Evolutionary conservation across 306 rosid species (phyloP).

Genomic region (Cercis canadensis): DNA sequence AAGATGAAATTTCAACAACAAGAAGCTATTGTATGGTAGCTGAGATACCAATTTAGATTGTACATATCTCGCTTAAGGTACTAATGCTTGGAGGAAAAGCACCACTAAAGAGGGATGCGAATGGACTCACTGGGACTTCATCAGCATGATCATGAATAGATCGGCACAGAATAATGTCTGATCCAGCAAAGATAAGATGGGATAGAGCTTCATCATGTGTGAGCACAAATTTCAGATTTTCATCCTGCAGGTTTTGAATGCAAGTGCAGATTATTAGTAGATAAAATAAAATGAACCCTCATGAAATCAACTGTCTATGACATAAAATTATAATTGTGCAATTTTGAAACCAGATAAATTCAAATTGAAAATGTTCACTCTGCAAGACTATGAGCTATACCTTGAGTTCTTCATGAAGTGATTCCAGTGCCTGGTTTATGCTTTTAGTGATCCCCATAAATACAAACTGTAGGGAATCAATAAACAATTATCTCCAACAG

Average conservation of each 20-base stretch:
- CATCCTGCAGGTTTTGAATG: constrained; percentile 55
- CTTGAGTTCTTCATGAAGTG: constrained; percentile 59
- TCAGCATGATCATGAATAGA: constrained; percentile 71
- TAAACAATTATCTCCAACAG: constrained; percentile 33
- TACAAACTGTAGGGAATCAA: constrained; percentile 64
- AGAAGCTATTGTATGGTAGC: constrained; percentile 16
- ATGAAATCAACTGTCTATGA: constrained; percentile 1
- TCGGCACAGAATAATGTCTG: constrained; percentile 77
- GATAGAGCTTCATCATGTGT: constrained; percentile 55
- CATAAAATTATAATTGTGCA: no score
- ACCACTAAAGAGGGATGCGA: constrained; percentile 15
- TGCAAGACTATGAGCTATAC: constrained; percentile 43
- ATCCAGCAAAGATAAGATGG: constrained; percentile 79
- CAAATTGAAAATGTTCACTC: constrained; percentile 14
- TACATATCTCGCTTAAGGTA: constrained; percentile 1
- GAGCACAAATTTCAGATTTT: constrained; percentile 49
- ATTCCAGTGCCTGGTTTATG: constrained; percentile 48
- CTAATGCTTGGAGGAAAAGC: constrained; percentile 17
- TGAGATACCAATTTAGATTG: neutral
- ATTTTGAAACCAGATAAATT: constrained; percentile 1
- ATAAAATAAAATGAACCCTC: constrained; percentile 3
- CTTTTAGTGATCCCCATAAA: constrained; percentile 53
- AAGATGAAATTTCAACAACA: constrained; percentile 6
- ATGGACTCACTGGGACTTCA: constrained; percentile 69
- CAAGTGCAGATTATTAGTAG: constrained; percentile 31